Conservation (phyloP, 1,139 yeast genomes). For the Saccharomycopsis crataegensis region DNA sequence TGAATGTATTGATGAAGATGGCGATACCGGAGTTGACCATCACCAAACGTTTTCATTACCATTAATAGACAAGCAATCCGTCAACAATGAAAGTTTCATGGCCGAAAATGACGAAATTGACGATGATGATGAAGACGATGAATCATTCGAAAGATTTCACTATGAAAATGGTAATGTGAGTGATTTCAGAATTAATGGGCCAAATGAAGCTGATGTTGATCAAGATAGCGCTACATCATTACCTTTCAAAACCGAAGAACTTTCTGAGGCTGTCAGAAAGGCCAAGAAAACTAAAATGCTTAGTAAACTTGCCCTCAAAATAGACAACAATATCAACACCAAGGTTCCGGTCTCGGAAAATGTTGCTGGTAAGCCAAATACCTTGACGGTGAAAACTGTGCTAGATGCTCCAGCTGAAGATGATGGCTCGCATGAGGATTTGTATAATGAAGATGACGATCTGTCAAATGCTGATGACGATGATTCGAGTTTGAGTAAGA, state of each 20-base stretch:
- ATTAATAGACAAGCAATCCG: neutral
- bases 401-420: neutral
- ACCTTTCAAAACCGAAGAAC: constrained; percentile 1
- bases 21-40: neutral
- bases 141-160: constrained; percentile 21
- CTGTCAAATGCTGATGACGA: neutral
- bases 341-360: constrained; percentile 7
- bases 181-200: constrained; percentile 6
- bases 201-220: neutral
- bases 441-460: neutral
- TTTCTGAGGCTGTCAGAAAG: constrained; percentile 10
- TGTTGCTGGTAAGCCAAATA: neutral
- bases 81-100: neutral
- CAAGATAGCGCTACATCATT: neutral
- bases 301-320: constrained; percentile 15
- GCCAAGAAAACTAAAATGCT: constrained; percentile 13
- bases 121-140: constrained; percentile 22
- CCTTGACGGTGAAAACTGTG: neutral
- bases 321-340: constrained; percentile 16
- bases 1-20: neutral
- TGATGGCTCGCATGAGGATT: neutral
- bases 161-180: constrained; percentile 16
- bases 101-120: constrained; percentile 12
- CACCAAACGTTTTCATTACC: neutral
- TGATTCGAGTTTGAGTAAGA: neutral